Evolutionary conservation across 805 yeast genomes (phyloP), one percentile per base, ranked within the genome.

Genomic region (Yamadazyma kitorensis): DNA sequence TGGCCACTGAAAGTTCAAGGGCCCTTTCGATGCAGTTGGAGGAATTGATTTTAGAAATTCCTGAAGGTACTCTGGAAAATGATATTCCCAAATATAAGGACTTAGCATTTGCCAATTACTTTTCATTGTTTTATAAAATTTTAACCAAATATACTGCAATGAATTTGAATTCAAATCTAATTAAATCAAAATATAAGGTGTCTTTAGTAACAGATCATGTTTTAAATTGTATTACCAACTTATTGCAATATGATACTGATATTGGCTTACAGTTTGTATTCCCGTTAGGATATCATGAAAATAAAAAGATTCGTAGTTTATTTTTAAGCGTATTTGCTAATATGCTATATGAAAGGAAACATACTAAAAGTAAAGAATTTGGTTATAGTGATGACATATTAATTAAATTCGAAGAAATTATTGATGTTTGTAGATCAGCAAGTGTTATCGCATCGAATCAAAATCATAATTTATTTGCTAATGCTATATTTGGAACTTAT

Each of bases 241-340:
- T 87, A 33, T 64, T 87, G 29, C 79, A 76, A 45, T 72, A 86
- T 4, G 87, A 87, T 48, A 78, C 82, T 5, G 87, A 82, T 35
- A 79, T 84, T 16, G 95, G 95, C 6, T 61, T 87, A 47, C 78
- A 77, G 33, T 77, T 76, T 54, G 87, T 89, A 2, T 55, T 86
- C 11, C 88, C 93, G 0, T 70, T 86, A 52, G 93, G 94, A 0
- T 85, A 79, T 48, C 86, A 86, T 47, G 72, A 72, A 15, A 82
- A 83, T 51, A 56, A 62, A 10, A 71, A 78, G 34, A 79, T 86
- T 18, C 64, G 93, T 40, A 64, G 81, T 8, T 78, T 94, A 0
- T 85, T 86, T 50, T 66, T 87, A 49, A 80, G 81, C 37, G 91
- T 87, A 2, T 86, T 87, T 45, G 76, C 83, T 3, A 78, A 81